phyloP scores from a whole-genome alignment of 1,139 yeast genomes.

The Saccharomyces hybrid region DNA sequence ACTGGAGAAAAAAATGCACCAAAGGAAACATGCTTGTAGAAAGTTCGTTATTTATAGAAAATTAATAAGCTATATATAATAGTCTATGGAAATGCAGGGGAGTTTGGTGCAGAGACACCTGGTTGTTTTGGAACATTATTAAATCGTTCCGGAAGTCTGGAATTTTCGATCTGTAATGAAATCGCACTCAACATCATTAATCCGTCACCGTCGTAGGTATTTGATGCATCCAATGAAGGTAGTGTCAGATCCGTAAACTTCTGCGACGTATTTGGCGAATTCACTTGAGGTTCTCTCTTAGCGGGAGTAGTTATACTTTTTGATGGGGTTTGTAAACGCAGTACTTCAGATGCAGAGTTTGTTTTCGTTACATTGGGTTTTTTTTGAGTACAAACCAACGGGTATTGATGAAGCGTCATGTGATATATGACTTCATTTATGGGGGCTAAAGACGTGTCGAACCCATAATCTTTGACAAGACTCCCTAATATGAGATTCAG shows the following conservation, averaged over 20 bases:
- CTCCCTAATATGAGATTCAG: constrained; percentile 59
- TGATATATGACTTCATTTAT: constrained; percentile 62
- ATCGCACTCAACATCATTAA: constrained; percentile 22
- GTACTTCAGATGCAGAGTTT: neutral
- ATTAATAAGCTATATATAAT: neutral
- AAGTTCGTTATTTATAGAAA: neutral
- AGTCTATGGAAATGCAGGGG: neutral
- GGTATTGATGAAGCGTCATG: constrained; percentile 51
- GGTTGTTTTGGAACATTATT: neutral
- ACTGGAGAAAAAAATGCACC: too few species aligned
- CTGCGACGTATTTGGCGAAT: neutral
- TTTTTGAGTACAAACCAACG: neutral
- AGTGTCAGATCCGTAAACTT: neutral
- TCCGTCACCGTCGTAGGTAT: constrained; percentile 14
- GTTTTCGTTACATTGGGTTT: neutral
- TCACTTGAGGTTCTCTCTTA: neutral
- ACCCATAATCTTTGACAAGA: constrained; percentile 72
- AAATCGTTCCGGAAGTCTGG: neutral
- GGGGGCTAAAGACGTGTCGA: constrained; percentile 55
- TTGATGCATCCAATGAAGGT: constrained; percentile 1
- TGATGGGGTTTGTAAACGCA: neutral
- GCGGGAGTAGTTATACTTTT: neutral
- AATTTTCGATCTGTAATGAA: constrained; percentile 17
- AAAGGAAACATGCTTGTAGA: neutral
- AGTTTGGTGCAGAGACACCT: neutral